Evolutionary conservation across 306 rosid genomes (phyloP).

Genomic region (Elaeagnus macrophylla): DNA sequence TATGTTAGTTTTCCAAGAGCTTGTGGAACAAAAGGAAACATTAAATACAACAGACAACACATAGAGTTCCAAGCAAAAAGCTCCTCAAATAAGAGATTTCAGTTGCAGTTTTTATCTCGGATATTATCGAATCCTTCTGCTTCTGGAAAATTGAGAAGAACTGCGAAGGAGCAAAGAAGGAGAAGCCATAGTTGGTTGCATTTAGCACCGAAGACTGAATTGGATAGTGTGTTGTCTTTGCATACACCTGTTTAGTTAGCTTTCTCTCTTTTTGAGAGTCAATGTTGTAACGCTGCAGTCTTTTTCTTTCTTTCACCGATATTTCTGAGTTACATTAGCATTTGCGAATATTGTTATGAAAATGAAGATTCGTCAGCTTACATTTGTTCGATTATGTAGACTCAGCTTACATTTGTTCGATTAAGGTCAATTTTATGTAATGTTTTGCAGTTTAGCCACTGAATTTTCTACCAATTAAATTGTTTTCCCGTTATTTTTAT

Average conservation of each 20-base stretch:
- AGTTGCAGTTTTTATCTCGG: slow-evolving; percentile 21
- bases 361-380: too few species aligned
- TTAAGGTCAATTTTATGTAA: too few species aligned
- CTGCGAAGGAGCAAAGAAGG: slow-evolving; percentile 15
- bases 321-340: too few species aligned
- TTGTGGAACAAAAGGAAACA: slow-evolving; percentile 27
- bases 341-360: too few species aligned
- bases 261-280: too few species aligned
- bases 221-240: slow-evolving; percentile 57
- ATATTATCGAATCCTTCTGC: slow-evolving; percentile 12
- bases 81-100: slow-evolving; percentile 21
- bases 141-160: slow-evolving; percentile 20
- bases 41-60: slow-evolving; percentile 35
- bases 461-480: too few species aligned
- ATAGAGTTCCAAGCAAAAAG: slow-evolving; percentile 30
- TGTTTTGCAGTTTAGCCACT: too few species aligned
- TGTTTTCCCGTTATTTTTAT: too few species aligned
- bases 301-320: too few species aligned
- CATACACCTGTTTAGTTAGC: slow-evolving; percentile 33
- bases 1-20: slow-evolving; percentile 44
- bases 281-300: too few species aligned
- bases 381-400: too few species aligned
- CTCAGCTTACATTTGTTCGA: too few species aligned
- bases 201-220: slow-evolving; percentile 42
- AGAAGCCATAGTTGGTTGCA: slow-evolving; percentile 35